Conservation (phyloP, 2,329 filamentous ascomycete genomes). For the Nigrograna mackinnonii region DNA sequence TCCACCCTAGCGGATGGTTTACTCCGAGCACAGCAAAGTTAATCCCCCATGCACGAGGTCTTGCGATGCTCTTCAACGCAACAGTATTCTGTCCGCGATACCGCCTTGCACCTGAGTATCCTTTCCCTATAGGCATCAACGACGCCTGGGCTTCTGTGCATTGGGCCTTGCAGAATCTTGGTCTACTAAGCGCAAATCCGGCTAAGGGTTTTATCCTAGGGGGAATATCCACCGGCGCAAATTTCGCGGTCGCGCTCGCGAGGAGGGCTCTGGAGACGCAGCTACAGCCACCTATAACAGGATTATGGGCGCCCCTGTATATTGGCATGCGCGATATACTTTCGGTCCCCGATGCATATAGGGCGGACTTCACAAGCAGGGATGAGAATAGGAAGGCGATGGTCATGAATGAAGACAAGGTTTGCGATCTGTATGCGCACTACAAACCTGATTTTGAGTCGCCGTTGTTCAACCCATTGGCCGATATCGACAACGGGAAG, state of each 20-base stretch:
- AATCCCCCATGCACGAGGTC: conserved; percentile 3
- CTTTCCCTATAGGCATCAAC: conserved; percentile 54
- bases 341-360: conserved; percentile 7
- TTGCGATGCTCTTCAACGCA: conserved; percentile 10
- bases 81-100: conserved; percentile 58
- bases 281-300: background rate
- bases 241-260: conserved; percentile 19
- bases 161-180: conserved; percentile 30
- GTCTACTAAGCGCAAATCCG: conserved; percentile 13
- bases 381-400: conserved; percentile 10
- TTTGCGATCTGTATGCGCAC: background rate
- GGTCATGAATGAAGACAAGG: conserved; percentile 4
- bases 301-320: background rate
- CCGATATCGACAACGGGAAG: background rate
- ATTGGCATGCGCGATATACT: background rate
- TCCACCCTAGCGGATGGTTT: background rate
- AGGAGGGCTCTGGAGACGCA: conserved; percentile 11
- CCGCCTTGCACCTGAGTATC: conserved; percentile 54
- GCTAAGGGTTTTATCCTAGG: conserved; percentile 46
- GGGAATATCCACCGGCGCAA: conserved; percentile 52
- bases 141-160: conserved; percentile 54
- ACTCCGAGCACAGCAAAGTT: background rate
- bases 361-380: conserved; percentile 2
- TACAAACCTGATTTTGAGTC: conserved; percentile 2
- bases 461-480: conserved; percentile 9